Evolutionary conservation across 257 asterid genomes (phyloP), one percentile per base, ranked within the genome.

Genomic region (Verbena officinalis): DNA sequence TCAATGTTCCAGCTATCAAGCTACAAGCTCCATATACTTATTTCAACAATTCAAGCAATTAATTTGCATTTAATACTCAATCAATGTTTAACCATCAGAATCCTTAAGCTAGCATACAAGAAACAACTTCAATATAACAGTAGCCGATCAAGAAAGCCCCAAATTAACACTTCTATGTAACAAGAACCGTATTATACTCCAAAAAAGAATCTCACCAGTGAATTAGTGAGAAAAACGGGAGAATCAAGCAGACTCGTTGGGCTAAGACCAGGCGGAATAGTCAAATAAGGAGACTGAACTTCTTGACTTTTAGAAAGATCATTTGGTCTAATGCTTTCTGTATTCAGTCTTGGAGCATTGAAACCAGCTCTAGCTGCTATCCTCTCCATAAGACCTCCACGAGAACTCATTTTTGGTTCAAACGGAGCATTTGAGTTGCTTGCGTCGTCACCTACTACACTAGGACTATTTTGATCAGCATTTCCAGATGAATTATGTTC

Each of bases 251-350:
- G 72, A 33, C 75, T 69, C 7, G 93, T 70, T 19, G 96, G 96
- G 80, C 95, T 89, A 56, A 86, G 83, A 56, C 95, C 96, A 14
- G 96, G 81, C 68, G 95, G 86, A 42, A 86, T 82, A 10, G 89
- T 84, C 68, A 86, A 62, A 74, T 65, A 86, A 46, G 92, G 88
- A 34, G 90, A 82, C 56, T 24, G 80, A 62, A 70, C 79, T 48
- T 77, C 87, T 40, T 73, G 75, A 36, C 52, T 74, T 57, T 75
- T 75, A 20, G 83, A 65, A 53, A 73, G 68, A 39, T 75, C 80
- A 65, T 74, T 71, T 39, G 83, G 70, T 55, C 78, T 79, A 44
- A 85, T 74, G 63, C 74, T 80, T 62, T 84, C 86, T 3, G 94
- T 86, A 74, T 84, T 78, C 72, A 89, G 62, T 73, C 85, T 83